phyloP scores from a whole-genome alignment of 2,329 filamentous ascomycete genomes.

The Cryphonectria radicalis region DNA sequence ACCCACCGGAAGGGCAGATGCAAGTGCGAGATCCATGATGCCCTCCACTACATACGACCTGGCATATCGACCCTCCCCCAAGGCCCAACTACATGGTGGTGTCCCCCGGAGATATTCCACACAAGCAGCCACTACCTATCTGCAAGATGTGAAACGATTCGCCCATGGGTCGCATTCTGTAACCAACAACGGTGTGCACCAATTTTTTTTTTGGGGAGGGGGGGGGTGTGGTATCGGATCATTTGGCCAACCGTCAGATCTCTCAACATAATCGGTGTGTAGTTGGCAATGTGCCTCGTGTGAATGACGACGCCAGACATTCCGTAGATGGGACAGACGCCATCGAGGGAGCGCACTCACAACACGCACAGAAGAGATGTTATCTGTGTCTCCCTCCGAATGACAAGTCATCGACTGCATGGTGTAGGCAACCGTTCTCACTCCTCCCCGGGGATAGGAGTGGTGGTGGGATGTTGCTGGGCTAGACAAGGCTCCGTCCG shows the following conservation, averaged over 20 bases:
- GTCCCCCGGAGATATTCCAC: conserved; percentile 1
- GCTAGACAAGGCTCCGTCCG: no score
- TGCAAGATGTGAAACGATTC: conserved; percentile 12
- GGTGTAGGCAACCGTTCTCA: not conserved
- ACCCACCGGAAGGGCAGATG: conserved; percentile 11
- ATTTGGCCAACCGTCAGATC: conserved; percentile 11
- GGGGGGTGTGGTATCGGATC: not conserved
- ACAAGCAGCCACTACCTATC: not conserved
- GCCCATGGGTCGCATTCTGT: conserved; percentile 1
- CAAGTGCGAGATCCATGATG: conserved; percentile 9
- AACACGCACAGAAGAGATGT: not conserved
- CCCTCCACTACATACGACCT: conserved; percentile 5
- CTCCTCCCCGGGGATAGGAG: no score
- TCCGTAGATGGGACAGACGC: conserved; percentile 7
- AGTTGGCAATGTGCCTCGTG: conserved; percentile 9
- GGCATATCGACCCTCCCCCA: not conserved
- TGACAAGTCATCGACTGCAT: not conserved
- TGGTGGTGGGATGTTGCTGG: not conserved
- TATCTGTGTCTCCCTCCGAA: not conserved
- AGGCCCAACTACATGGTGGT: not conserved
- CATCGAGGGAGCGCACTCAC: conserved; percentile 5
- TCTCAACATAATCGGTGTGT: not conserved
- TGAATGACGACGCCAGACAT: conserved; percentile 16
- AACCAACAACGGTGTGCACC: conserved; percentile 1
- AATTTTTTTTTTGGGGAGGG: not conserved